phyloP scores from a whole-genome alignment of 2,329 filamentous ascomycete species.

The Aspergillus terreus region DNA sequence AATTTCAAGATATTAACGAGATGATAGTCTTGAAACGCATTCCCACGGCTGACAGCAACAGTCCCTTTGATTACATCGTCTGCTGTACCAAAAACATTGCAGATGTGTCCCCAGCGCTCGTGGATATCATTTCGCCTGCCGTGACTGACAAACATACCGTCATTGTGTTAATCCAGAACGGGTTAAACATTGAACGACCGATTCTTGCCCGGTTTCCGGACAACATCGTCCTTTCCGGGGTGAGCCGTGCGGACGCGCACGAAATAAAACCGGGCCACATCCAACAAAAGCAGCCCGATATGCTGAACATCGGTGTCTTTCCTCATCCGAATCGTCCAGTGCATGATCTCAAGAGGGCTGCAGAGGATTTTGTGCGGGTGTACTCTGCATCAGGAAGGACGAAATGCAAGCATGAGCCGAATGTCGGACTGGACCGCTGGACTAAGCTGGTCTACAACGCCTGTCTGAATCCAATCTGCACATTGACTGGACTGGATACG shows the following conservation, averaged over 20 bases:
- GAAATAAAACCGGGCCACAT: conserved; percentile 49
- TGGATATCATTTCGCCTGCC: conserved; percentile 50
- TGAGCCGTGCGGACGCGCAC: conserved; percentile 51
- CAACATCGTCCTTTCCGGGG: conserved; percentile 52
- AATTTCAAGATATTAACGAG: neutral
- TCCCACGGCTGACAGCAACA: conserved; percentile 31
- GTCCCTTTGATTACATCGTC: conserved; percentile 54
- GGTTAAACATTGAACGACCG: conserved; percentile 60
- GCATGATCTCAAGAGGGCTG: conserved; percentile 2
- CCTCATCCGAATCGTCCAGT: conserved; percentile 7
- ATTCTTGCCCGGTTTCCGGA: conserved; percentile 48
- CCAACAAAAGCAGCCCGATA: conserved; percentile 52
- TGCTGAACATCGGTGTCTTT: conserved; percentile 51
- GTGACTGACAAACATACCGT: conserved; percentile 50
- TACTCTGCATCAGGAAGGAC: conserved; percentile 49
- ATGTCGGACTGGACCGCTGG: conserved; percentile 30
- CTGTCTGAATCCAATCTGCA: conserved; percentile 51
- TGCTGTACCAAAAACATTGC: conserved; percentile 59
- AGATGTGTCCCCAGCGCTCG: conserved; percentile 48
- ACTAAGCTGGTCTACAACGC: conserved; percentile 49
- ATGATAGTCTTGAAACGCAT: conserved; percentile 46
- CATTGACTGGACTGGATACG: conserved; percentile 51
- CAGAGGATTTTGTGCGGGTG: conserved; percentile 41
- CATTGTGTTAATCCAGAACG: conserved; percentile 60
- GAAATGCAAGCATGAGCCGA: conserved; percentile 35